phyloP scores from a whole-genome alignment of 2,329 filamentous ascomycete genomes.

The Fusarium begoniae region DNA sequence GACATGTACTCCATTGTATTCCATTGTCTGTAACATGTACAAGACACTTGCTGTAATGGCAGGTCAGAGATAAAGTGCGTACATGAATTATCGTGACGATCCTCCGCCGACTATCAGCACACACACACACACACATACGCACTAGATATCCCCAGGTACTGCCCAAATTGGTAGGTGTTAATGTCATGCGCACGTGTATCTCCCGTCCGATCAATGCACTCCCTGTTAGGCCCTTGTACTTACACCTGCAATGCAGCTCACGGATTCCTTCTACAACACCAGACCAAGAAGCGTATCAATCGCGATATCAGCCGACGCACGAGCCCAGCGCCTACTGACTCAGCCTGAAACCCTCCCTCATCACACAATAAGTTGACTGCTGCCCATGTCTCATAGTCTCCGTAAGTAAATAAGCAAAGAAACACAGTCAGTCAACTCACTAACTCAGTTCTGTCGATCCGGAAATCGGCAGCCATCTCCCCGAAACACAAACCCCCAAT shows the following conservation, averaged over 20 bases:
- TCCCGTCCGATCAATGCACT: conserved; percentile 3
- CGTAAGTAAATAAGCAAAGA: not conserved
- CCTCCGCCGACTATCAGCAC: not conserved
- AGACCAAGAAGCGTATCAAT: not conserved
- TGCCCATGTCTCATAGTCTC: not conserved
- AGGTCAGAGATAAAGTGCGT: conserved; percentile 15
- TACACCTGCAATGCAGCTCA: not conserved
- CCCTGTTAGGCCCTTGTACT: not conserved
- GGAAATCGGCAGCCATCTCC: conserved; percentile 26
- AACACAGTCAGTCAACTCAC: not conserved
- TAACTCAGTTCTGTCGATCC: conserved; percentile 22
- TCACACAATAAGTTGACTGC: conserved; percentile 3
- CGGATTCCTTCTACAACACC: not conserved
- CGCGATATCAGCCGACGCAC: not conserved
- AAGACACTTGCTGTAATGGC: conserved; percentile 7
- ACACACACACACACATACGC: conserved; percentile 12
- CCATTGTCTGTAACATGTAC: not conserved
- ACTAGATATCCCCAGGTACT: not conserved
- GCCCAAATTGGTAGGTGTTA: conserved; percentile 35
- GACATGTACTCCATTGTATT: conserved; percentile 12
- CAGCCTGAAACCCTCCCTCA: conserved; percentile 23
- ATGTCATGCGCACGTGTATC: conserved; percentile 37
- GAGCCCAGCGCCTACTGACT: conserved; percentile 12
- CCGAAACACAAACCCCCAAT: conserved; percentile 23
- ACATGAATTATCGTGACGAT: not conserved